Evolutionary conservation across 331 rosid species (phyloP).

Genomic region (Saraca asoca): DNA sequence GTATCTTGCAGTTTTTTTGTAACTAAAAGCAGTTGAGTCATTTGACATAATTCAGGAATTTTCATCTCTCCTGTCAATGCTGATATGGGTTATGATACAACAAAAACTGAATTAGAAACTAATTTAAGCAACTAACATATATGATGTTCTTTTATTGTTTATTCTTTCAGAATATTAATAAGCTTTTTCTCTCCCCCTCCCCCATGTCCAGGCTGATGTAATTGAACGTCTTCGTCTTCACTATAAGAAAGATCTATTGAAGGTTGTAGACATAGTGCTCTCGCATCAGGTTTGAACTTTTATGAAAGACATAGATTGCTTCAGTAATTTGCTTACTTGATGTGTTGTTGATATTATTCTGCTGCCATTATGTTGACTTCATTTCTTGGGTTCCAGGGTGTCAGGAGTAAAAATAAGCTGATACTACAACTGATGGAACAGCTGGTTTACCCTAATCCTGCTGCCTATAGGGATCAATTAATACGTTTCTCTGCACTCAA

Average conservation of each 20-base stretch:
- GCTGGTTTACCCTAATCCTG: conserved; percentile 97
- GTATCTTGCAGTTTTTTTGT: not conserved
- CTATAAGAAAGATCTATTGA: conserved; percentile 82
- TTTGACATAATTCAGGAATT: no score
- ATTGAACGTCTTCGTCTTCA: conserved; percentile 96
- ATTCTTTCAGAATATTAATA: conserved; percentile 31
- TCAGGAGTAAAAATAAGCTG: conserved; percentile 93
- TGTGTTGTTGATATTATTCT: conserved; percentile 29
- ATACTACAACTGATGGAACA: conserved; percentile 93
- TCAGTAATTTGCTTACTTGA: conserved; percentile 33
- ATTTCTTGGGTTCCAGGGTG: conserved; percentile 67
- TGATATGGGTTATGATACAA: conserved; percentile 23
- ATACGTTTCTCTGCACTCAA: conserved; percentile 86
- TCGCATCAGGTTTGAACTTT: conserved; percentile 81
- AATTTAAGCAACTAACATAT: conserved; percentile 6
- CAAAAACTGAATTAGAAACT: conserved; percentile 24
- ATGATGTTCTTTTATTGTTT: conserved; percentile 20
- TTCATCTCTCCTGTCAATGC: not conserved
- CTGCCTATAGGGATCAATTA: conserved; percentile 86
- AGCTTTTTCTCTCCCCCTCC: conserved; percentile 22
- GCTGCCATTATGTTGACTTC: conserved; percentile 31
- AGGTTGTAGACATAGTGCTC: conserved; percentile 90
- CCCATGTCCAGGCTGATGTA: conserved; percentile 80
- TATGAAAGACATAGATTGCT: conserved; percentile 26
- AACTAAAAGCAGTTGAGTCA: no score